Conservation (phyloP, 768 basidiomycete species). For the Leccinum obscurum region DNA sequence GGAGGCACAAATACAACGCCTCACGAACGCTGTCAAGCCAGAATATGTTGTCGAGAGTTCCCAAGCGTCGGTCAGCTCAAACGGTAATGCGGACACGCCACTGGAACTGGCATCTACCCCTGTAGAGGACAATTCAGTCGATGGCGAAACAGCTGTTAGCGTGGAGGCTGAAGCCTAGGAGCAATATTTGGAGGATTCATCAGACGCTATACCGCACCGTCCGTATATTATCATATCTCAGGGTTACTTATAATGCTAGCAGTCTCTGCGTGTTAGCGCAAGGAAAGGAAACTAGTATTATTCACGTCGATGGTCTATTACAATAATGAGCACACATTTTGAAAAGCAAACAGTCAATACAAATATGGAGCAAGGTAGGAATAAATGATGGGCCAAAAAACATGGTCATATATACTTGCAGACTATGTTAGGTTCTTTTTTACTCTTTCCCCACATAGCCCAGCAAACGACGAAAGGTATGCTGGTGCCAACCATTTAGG, state of each 20-base stretch:
- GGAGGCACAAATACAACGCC: slow-evolving; percentile 68
- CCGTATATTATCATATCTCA: slow-evolving; percentile 19
- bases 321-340: slow-evolving; percentile 38
- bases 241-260: slow-evolving; percentile 20
- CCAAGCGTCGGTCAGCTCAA: slow-evolving; percentile 34
- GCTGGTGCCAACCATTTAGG: slow-evolving; percentile 28
- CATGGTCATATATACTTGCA: slow-evolving; percentile 35
- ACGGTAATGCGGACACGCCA: slow-evolving; percentile 42
- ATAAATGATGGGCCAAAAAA: slow-evolving; percentile 36
- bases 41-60: slow-evolving; percentile 32
- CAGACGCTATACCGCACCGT: slow-evolving; percentile 12
- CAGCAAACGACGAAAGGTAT: slow-evolving; percentile 25
- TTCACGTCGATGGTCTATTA: slow-evolving; percentile 33
- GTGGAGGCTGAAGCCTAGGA: slow-evolving; percentile 31
- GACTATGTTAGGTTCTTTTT: slow-evolving; percentile 28
- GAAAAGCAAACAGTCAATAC: slow-evolving; percentile 36
- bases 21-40: slow-evolving; percentile 46
- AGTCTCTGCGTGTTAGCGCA: slow-evolving; percentile 15
- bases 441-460: slow-evolving; percentile 23
- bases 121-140: slow-evolving; percentile 22
- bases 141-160: slow-evolving; percentile 44
- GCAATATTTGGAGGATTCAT: slow-evolving; percentile 17
- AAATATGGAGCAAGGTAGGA: slow-evolving; percentile 39
- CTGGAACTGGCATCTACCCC: slow-evolving; percentile 49
- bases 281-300: slow-evolving; percentile 30